These are phyloP conservation scores for Datura wrightii DNA, from an alignment of 257 asterid genomes.

Conservation along the genomic window DNA sequence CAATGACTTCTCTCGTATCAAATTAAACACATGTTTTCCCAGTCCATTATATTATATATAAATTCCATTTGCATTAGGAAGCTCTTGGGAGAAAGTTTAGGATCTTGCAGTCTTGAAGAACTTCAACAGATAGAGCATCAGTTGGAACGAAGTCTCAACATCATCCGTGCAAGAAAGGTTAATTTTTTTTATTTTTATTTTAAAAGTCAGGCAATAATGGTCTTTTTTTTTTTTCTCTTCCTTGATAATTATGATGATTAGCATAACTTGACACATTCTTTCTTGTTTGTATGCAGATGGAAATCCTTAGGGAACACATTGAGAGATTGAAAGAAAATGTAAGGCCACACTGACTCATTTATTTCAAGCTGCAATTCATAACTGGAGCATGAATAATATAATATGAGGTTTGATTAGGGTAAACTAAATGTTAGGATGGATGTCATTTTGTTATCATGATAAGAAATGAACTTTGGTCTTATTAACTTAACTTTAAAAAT, in stretches of 20 bases:
- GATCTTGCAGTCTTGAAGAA: slow-evolving; percentile 69
- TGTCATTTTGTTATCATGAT: background rate
- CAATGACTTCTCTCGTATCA: background rate
- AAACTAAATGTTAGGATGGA: background rate
- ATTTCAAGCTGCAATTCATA: background rate
- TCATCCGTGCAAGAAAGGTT: slow-evolving; percentile 82
- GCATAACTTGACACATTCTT: background rate
- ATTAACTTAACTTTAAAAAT: background rate
- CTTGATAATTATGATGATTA: background rate
- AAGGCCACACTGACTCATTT: background rate
- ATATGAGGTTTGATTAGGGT: background rate
- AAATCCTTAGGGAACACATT: slow-evolving; percentile 74
- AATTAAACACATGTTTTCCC: background rate
- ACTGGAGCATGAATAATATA: background rate
- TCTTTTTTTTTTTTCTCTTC: background rate
- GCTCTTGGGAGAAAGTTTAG: slow-evolving; percentile 78
- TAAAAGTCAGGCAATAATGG: background rate
- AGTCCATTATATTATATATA: background rate
- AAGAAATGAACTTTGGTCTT: background rate
- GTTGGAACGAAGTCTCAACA: slow-evolving; percentile 67
- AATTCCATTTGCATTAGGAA: slow-evolving; percentile 51
- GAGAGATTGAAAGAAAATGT: slow-evolving; percentile 77
- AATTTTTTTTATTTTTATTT: background rate
- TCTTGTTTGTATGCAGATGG: slow-evolving; percentile 55
- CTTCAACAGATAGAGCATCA: slow-evolving; percentile 78